A percentile compares a stretch with the other conserved stretches of the same genome.
phyloP scores from a whole-genome alignment of 768 basidiomycete species.

The Termitomyces sp. region DNA sequence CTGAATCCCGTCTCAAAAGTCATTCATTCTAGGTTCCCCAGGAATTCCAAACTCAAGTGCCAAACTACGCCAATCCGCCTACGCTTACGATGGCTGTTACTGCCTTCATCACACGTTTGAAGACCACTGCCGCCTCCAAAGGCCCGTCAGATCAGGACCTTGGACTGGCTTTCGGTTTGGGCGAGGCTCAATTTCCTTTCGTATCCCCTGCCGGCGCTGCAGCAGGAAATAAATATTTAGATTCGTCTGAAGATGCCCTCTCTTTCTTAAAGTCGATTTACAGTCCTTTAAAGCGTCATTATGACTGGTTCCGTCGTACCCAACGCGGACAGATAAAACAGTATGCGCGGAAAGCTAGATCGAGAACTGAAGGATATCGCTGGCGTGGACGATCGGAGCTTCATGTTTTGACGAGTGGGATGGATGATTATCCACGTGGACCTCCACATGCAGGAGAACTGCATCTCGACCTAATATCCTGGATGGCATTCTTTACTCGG shows the following conservation, averaged over 20 bases:
- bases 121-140: conserved; percentile 23
- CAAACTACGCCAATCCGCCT: conserved; percentile 92
- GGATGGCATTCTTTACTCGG: conserved; percentile 94
- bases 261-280: conserved; percentile 81
- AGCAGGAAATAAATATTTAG: conserved; percentile 42
- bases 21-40: conserved; percentile 60
- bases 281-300: conserved; percentile 80
- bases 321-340: conserved; percentile 93
- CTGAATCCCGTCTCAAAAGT: neutral
- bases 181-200: conserved; percentile 49
- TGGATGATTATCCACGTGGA: conserved; percentile 96
- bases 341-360: conserved; percentile 79
- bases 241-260: conserved; percentile 58
- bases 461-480: conserved; percentile 89
- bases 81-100: conserved; percentile 93
- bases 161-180: conserved; percentile 59
- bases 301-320: conserved; percentile 94
- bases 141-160: conserved; percentile 60
- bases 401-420: conserved; percentile 90
- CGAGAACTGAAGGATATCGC: conserved; percentile 86
- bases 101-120: conserved; percentile 79
- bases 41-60: conserved; percentile 92
- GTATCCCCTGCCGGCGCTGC: conserved; percentile 13
- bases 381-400: conserved; percentile 88
- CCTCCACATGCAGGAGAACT: conserved; percentile 88